Evolutionary conservation across 805 yeast species (phyloP), one percentile per base, ranked within the genome.

Genomic region (Wickerhamomyces bovis): DNA sequence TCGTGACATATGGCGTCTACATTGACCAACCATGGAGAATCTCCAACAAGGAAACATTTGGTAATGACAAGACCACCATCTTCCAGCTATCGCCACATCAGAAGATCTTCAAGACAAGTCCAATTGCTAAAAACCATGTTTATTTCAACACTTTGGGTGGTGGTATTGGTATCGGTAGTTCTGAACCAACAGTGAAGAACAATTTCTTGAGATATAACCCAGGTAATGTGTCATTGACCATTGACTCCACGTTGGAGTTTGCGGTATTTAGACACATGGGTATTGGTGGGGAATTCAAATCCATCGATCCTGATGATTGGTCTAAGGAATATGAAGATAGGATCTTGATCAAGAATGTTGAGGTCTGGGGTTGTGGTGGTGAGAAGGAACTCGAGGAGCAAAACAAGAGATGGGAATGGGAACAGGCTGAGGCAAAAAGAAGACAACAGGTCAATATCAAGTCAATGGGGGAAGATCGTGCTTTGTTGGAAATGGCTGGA

Each of bases 311-410:
- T 4, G 46, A 49, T 11, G 53, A 52, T 30, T 48, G 45, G 26
- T 39, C 65, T 53, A 20, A 40, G 2, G 75, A 68, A 41, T 85
- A 70, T 56, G 97, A 92, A 60, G 81, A 83, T 49, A 68, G 88
- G 43, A 80, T 92, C 56, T 61, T 74, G 45, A 77, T 92, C 8
- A 78, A 81, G 6, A 90, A 85, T 53, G 67, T 90, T 22, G 97
- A 90, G 60, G 95, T 89, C 0, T 86, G 94, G 90, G 98, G 98
- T 0, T 77, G 89, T 47, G 98, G 97, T 1, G 80, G 87, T 8
- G 80, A 77, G 10, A 78, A 81, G 49, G 95, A 88, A 53, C 67
- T 89, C 41, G 83, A 76, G 26, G 90, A 84, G 51, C 97, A 90
- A 65, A 70, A 75, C 41, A 78, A 77, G 56, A 76, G 77, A 49